A percentile compares a stretch with the other conserved stretches of the same genome.
phyloP scores from a whole-genome alignment of 1,284 basidiomycete species.

The Tilletiaria anomala region DNA sequence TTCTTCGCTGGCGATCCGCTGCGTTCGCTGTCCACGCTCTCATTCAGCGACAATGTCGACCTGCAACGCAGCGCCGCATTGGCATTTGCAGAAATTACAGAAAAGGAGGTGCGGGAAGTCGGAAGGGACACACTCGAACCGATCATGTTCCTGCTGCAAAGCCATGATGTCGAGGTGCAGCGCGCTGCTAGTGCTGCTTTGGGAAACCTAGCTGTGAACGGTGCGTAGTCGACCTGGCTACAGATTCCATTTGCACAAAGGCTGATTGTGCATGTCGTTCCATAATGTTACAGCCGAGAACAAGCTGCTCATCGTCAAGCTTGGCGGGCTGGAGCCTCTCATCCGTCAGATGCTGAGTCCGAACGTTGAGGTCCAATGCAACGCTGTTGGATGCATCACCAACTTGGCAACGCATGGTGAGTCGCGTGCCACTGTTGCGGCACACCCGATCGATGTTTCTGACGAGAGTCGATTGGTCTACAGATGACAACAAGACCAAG shows the following conservation, averaged over 20 bases:
- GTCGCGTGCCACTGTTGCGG: conserved; percentile 16
- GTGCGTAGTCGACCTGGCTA: too few species aligned
- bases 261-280: conserved; percentile 40
- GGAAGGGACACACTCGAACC: conserved; percentile 95
- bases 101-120: conserved; percentile 96
- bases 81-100: conserved; percentile 97
- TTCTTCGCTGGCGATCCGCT: conserved; percentile 54
- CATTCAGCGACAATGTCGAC: conserved; percentile 98
- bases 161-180: conserved; percentile 97
- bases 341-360: conserved; percentile 98
- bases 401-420: conserved; percentile 93
- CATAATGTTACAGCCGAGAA: too few species aligned
- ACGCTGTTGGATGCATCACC: conserved; percentile 98
- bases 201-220: conserved; percentile 94
- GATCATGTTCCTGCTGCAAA: conserved; percentile 89
- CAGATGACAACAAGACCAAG: conserved; percentile 99
- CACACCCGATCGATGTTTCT: background rate
- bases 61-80: conserved; percentile 93
- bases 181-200: conserved; percentile 95
- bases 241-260: conserved; percentile 46
- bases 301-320: conserved; percentile 94
- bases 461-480: background rate
- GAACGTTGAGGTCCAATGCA: conserved; percentile 99
- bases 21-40: conserved; percentile 83
- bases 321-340: conserved; percentile 91